Base-by-base conservation (phyloP, 371 early-diverging fungal genomes). In the Rhizopus stolonifer region DNA sequence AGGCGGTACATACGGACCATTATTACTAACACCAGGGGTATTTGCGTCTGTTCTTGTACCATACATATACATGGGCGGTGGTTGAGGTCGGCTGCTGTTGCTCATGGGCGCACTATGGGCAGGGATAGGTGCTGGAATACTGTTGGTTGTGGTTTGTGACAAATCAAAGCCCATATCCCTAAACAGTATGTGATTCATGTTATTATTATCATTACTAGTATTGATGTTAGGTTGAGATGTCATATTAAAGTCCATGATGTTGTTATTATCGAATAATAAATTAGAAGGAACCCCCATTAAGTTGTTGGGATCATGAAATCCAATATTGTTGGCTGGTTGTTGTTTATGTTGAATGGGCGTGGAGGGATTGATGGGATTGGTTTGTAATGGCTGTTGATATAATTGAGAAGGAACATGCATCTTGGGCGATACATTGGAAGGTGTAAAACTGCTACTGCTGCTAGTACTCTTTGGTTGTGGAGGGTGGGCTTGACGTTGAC, bases 161-260 rank as follows among this genome's bases (percentile, higher is more conserved):
- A 67, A 43, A 36, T 63, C 58, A 31, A 67, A 65, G 2, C 66
- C 66, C 56, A 69, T 65, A 26, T 60, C 53, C 38, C 68, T 60
- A 10, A 68, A 53, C 1, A 70, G 23, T 10, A 69, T 19, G 9
- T 65, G 65, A 19, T 62, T 59, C 63, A 65, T 69, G 22, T 53
- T 60, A 24, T 33, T 44, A n/a, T 32, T 47, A 26, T 43, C 38
- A 8, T n/a, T 48, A 2, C 51, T 56, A 13, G 45, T 31, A 14
- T 25, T n/a, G 33, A 42, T 21, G 17, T 60, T 49, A 2, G 29
- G 24, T 31, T 14, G 11, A 33, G 55, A 17, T 15, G 36, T 5
- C 51, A 61, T 46, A 26, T 52, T 40, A 21, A 61, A 61, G 15
- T 38, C 43, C 56, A 61, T 61, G 11, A 60, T 15, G 34, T 44